phyloP scores from a whole-genome alignment of 2,329 filamentous ascomycete species.

The Aspergillus calidoustus region DNA sequence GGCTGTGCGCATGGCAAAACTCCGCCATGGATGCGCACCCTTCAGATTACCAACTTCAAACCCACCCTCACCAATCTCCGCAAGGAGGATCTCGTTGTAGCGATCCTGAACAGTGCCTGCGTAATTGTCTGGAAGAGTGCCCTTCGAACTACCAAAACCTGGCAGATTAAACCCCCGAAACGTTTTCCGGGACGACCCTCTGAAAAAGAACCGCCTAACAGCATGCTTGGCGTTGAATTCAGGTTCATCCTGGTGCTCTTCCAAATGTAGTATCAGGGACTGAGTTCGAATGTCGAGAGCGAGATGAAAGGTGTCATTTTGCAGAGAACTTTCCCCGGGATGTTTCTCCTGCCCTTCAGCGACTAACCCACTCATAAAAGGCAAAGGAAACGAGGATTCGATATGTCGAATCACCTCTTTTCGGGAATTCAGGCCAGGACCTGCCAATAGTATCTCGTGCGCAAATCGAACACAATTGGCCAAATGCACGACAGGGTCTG shows the following conservation, averaged over 20 bases:
- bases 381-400: slow-evolving; percentile 38
- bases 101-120: slow-evolving; percentile 42
- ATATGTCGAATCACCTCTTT: slow-evolving; percentile 34
- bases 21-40: slow-evolving; percentile 54
- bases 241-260: slow-evolving; percentile 34
- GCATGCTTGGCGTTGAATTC: slow-evolving; percentile 46
- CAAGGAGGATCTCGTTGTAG: slow-evolving; percentile 46
- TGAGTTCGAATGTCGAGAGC: slow-evolving; percentile 62
- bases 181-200: slow-evolving; percentile 24
- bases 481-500: slow-evolving; percentile 45
- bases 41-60: slow-evolving; percentile 52
- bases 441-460: slow-evolving; percentile 42
- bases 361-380: slow-evolving; percentile 40
- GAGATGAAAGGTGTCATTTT: slow-evolving; percentile 51
- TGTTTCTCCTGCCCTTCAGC: slow-evolving; percentile 14
- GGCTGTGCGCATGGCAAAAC: slow-evolving; percentile 51
- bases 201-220: slow-evolving; percentile 49
- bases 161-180: slow-evolving; percentile 36
- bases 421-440: slow-evolving; percentile 24
- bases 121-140: slow-evolving; percentile 42
- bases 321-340: slow-evolving; percentile 46
- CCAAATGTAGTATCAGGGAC: slow-evolving; percentile 52
- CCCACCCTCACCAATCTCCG: slow-evolving; percentile 35
- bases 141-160: slow-evolving; percentile 44
- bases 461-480: slow-evolving; percentile 51